phyloP scores from a whole-genome alignment of 106 monocot genomes.

The Cymbidium sinense region DNA sequence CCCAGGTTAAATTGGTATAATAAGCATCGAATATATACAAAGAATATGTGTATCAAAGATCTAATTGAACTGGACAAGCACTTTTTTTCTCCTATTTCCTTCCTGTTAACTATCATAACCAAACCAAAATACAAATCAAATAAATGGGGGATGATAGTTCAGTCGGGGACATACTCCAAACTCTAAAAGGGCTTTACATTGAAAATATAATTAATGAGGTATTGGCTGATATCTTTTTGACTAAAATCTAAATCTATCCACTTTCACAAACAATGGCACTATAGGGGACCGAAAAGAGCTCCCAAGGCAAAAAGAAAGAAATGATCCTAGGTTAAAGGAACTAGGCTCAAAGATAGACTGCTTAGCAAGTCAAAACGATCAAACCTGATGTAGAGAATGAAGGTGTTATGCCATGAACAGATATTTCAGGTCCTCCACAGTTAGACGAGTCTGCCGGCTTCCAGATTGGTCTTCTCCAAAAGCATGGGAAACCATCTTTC shows the following conservation, averaged over 20 bases:
- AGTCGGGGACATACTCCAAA: neutral
- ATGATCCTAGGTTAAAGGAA: neutral
- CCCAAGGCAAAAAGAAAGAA: neutral
- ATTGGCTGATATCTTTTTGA: neutral
- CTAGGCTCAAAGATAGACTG: neutral
- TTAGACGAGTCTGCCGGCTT: constrained; percentile 59
- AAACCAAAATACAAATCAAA: neutral
- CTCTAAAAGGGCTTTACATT: neutral
- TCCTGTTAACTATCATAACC: neutral
- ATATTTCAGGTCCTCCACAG: constrained; percentile 83
- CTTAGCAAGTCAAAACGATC: constrained; percentile 1
- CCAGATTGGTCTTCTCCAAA: constrained; percentile 93
- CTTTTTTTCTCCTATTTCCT: neutral
- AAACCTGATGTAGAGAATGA: neutral
- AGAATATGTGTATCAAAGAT: neutral
- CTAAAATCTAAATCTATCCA: neutral
- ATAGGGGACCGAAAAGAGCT: neutral
- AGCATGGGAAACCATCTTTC: constrained; percentile 89
- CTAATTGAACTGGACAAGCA: neutral
- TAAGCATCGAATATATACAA: neutral
- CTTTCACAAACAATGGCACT: too few relatives aligned
- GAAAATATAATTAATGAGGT: too few relatives aligned
- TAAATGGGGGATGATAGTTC: neutral
- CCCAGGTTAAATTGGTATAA: too few relatives aligned
- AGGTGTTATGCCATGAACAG: constrained; percentile 48